A percentile compares a stretch with the other conserved stretches of the same genome.
Evolutionary conservation across 345 rosid genomes (phyloP).

Genomic region (Isatis tinctoria): DNA sequence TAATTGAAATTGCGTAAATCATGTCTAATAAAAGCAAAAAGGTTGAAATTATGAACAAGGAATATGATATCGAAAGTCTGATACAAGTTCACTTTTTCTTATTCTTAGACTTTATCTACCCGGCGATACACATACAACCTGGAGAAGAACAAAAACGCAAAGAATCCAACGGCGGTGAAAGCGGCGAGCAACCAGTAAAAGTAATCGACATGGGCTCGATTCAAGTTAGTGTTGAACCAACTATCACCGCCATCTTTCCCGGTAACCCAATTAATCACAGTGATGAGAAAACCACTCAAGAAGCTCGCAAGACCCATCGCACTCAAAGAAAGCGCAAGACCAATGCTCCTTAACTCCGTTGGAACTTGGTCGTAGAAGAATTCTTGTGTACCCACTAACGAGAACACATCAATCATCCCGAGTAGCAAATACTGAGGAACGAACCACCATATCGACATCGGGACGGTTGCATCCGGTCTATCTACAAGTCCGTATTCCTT

Average conservation of each 20-base stretch:
- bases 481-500: background rate
- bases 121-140: slow-evolving; percentile 22
- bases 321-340: slow-evolving; percentile 29
- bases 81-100: background rate
- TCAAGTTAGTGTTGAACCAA: slow-evolving; percentile 27
- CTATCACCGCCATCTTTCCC: slow-evolving; percentile 6
- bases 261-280: slow-evolving; percentile 8
- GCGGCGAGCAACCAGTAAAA: slow-evolving; percentile 27
- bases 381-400: slow-evolving; percentile 27
- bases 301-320: slow-evolving; percentile 23
- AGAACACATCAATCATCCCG: slow-evolving; percentile 22
- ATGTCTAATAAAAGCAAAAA: background rate
- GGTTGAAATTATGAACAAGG: background rate
- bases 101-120: slow-evolving; percentile 4
- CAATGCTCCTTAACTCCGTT: slow-evolving; percentile 18
- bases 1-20: background rate
- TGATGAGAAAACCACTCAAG: slow-evolving; percentile 24
- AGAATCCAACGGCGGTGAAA: slow-evolving; percentile 16
- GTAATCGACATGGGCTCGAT: slow-evolving; percentile 27
- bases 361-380: slow-evolving; percentile 35
- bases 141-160: slow-evolving; percentile 19
- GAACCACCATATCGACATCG: slow-evolving; percentile 38
- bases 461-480: slow-evolving; percentile 2
- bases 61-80: background rate
- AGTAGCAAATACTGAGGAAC: slow-evolving; percentile 35